Percentiles rank a stretch among this genome's conserved stretches.
These are phyloP conservation scores for Stylonectria norvegica DNA, from an alignment of 2,329 filamentous ascomycete species.

Conservation along the genomic window DNA sequence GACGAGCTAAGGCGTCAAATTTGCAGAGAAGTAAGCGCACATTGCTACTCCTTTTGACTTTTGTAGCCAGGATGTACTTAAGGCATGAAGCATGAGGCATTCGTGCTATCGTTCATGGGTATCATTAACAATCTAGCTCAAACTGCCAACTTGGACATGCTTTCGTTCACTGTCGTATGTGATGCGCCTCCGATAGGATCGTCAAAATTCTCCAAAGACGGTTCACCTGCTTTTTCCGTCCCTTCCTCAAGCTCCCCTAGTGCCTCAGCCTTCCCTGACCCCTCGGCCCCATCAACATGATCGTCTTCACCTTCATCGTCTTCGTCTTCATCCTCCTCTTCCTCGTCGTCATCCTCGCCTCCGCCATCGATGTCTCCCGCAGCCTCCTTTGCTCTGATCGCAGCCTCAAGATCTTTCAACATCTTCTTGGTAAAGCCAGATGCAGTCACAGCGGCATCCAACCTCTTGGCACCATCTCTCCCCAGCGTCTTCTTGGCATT, in stretches of 20 bases:
- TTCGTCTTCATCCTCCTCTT: conserved; percentile 28
- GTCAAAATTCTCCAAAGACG: too few species aligned
- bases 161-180: conserved; percentile 28
- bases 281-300: conserved; percentile 17
- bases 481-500: conserved; percentile 74
- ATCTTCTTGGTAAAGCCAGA: conserved; percentile 97
- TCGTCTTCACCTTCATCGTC: conserved; percentile 25
- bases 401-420: conserved; percentile 87
- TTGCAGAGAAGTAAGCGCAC: too few species aligned
- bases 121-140: conserved; percentile 21
- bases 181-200: too few species aligned
- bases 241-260: conserved; percentile 5
- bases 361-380: conserved; percentile 37
- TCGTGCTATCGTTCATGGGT: conserved; percentile 17
- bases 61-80: too few species aligned
- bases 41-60: too few species aligned
- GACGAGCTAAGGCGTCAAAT: too few species aligned
- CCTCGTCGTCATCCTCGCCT: conserved; percentile 28
- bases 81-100: neutral
- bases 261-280: neutral
- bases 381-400: conserved; percentile 71
- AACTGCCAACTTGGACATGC: conserved; percentile 29
- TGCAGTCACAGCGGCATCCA: conserved; percentile 87
- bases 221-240: too few species aligned
- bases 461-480: conserved; percentile 60